phyloP scores from a whole-genome alignment of 108 stramenopile genomes.

The Fistulifera solaris region DNA sequence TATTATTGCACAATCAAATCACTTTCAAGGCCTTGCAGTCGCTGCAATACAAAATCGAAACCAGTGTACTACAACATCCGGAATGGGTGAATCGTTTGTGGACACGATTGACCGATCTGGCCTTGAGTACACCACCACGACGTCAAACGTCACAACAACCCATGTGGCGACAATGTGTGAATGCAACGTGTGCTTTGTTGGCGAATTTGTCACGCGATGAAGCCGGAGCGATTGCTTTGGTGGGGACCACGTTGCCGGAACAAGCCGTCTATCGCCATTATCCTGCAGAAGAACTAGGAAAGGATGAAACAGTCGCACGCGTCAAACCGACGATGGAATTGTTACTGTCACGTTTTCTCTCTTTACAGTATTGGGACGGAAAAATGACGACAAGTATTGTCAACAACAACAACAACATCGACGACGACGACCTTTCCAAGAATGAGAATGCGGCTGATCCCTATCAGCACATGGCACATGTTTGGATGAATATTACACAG shows the following conservation, averaged over 20 bases:
- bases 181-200: slow-evolving; percentile 60
- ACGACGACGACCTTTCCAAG: background rate
- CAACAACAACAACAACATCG: slow-evolving; percentile 2
- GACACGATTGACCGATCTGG: background rate
- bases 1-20: background rate
- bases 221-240: slow-evolving; percentile 60
- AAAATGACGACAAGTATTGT: background rate
- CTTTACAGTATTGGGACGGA: background rate
- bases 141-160: slow-evolving; percentile 5
- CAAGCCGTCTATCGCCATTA: slow-evolving; percentile 44
- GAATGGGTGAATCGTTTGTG: background rate
- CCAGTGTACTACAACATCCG: too few species aligned
- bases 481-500: slow-evolving; percentile 84
- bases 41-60: too few species aligned
- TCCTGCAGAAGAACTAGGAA: background rate
- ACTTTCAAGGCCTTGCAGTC: background rate
- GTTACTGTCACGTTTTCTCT: slow-evolving; percentile 49
- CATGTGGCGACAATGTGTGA: slow-evolving; percentile 38
- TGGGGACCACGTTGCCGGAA: slow-evolving; percentile 62
- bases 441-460: slow-evolving; percentile 50
- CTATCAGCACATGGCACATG: slow-evolving; percentile 80
- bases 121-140: background rate
- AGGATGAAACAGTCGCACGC: slow-evolving; percentile 6
- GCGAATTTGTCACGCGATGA: slow-evolving; percentile 72
- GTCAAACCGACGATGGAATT: slow-evolving; percentile 57